Evolutionary conservation across 1,284 basidiomycete genomes (phyloP).

Genomic region (Mycena sp.): DNA sequence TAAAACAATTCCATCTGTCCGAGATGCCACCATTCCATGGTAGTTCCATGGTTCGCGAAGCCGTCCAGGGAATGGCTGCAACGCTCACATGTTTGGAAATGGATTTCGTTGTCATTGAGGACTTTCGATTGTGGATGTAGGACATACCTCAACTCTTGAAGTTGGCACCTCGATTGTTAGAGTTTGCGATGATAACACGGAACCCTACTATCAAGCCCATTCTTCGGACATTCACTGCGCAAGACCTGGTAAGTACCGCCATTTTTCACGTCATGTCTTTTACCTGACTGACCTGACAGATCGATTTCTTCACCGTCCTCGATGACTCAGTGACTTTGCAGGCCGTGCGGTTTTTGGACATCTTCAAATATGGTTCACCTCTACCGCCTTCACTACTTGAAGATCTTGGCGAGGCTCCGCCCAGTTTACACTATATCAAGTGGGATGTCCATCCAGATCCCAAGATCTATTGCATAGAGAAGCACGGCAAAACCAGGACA

Average conservation of each 20-base stretch:
- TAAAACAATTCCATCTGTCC: no score
- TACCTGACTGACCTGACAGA: background rate
- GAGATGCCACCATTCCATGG: no score
- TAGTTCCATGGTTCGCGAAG: no score
- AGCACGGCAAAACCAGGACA: background rate
- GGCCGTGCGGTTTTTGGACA: background rate
- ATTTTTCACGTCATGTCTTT: no score
- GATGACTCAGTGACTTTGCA: background rate
- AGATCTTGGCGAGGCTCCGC: background rate
- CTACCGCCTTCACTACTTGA: background rate
- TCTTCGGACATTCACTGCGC: no score
- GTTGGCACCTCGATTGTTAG: background rate
- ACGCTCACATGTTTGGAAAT: no score
- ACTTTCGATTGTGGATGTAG: background rate
- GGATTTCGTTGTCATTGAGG: background rate
- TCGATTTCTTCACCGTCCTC: background rate
- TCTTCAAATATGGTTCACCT: background rate
- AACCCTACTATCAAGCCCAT: background rate
- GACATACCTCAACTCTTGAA: background rate
- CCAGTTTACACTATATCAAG: background rate
- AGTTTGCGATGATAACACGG: background rate
- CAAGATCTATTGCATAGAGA: background rate
- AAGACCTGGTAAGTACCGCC: no score
- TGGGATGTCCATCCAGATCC: background rate
- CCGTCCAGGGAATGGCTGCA: no score